A percentile compares a stretch with the other conserved stretches of the same genome.
phyloP scores from a whole-genome alignment of 345 rosid species.

The Euphorbia pulcherrima region DNA sequence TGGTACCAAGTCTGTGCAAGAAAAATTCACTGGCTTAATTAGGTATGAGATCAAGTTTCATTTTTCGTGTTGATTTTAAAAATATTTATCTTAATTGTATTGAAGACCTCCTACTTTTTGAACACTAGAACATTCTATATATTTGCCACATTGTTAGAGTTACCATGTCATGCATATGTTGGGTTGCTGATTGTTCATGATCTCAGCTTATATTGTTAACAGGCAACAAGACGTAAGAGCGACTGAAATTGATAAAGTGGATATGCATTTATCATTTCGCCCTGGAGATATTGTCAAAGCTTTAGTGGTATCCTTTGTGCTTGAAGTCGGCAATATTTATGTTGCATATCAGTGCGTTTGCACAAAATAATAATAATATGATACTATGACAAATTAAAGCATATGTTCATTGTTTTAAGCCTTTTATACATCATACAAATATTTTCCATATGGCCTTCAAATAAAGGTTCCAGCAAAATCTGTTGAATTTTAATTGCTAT shows the following conservation, averaged over 20 bases:
- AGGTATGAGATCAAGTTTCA: constrained; percentile 36
- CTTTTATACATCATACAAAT: neutral
- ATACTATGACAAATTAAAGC: neutral
- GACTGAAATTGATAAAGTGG: constrained; percentile 89
- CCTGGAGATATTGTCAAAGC: constrained; percentile 90
- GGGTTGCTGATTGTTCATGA: neutral
- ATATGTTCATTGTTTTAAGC: neutral
- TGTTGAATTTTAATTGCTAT: neutral
- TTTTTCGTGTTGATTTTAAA: constrained; percentile 2
- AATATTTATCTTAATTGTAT: neutral
- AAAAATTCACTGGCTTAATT: constrained; percentile 76
- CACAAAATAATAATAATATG: neutral
- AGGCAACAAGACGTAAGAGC: constrained; percentile 97
- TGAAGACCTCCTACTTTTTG: neutral
- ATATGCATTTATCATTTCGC: constrained; percentile 72
- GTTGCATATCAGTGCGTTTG: neutral
- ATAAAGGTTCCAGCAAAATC: neutral
- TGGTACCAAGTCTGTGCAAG: constrained; percentile 68
- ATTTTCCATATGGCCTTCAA: neutral
- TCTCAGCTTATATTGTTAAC: constrained; percentile 10
- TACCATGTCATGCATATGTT: neutral
- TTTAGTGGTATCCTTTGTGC: constrained; percentile 69
- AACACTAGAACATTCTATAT: neutral
- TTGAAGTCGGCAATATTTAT: constrained; percentile 15
- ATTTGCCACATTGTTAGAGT: neutral